Evolutionary conservation across 169 alveolate genomes (phyloP), one percentile per base, ranked within the genome.

Genomic region (Plasmodium fragile): DNA sequence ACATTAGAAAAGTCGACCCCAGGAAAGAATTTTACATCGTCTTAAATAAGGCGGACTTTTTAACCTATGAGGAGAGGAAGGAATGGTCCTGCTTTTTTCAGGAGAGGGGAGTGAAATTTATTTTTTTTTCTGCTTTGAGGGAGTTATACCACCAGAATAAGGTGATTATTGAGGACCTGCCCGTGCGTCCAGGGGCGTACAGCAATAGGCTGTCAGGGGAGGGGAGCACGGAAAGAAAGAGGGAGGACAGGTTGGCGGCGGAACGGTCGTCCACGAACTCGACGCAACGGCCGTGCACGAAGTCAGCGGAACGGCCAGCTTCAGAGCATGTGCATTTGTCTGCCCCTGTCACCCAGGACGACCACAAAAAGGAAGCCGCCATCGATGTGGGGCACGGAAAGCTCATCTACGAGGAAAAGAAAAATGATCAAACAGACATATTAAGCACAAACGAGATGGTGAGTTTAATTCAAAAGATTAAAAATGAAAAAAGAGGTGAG

Each of bases 21-120:
- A 81, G 97, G 84, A 98, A 98, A 94, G 96, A 96, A 55, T 96
- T 97, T 71, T 92, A 98, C 83, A 93, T 98, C 70, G 94, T 98
- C 4, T 92, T 99, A 69, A 99, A 99, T 95, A 99, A 99, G 96
- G 98, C 99, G 10, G 99, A 99, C 95, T 97, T 98, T 90, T 96
- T 98, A 83, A 94, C 95, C 77, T 92, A 96, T 95, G 98, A 98
- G 39, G 94, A 97, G 36, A 97, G 99, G 90, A 95, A 96, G 81
- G 95, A 96, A 80, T 99, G 99, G 99, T 94, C 97, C 41, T 94
- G 94, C 28, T 98, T 98, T 93, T 98, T 99, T 82, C 97, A 95
- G 41, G 55, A 90, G n/a, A 92, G 96, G 89, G 97, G 97, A 28
- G 96, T 98, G 10, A 96, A 97, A 41, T 97, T 97, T 87, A 84